Base-by-base conservation (phyloP, 352 stramenopile species). In the Blastocystis sp. region DNA sequence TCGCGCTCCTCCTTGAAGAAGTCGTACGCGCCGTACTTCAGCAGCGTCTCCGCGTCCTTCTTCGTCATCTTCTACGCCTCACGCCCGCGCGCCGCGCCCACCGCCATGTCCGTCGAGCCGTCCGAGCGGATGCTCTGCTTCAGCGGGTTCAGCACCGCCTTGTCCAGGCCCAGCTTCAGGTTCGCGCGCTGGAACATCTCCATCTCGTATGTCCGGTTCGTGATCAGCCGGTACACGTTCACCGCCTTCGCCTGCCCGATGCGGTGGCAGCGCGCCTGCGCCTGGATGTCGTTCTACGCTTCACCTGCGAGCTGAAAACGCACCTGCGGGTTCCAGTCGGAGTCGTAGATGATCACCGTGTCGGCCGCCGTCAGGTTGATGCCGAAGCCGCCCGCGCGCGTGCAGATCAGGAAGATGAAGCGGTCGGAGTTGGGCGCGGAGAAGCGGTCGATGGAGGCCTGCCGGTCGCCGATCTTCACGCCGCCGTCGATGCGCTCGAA, bases 401-500 rank as follows among this genome's bases (percentile, higher is more conserved):
- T 99, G 81, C 94, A 98, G 28, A 99, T 89, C 59, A 99, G 91
- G 92, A 99, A 99, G 74, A 96, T 94, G 89, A 98, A 98, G 34
- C 79, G 79, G 45, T 88, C 79, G 23, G 43, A 71, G 11, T 52
- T 52, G 4, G 92, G 89, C 45, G 91, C 91, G 71, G 91, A 94
- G 87, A 94, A 97, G 4, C 93, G 92, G 74, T 97, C 94, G 89
- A 98, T 97, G 0, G 94, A 93, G 17, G 92, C 92, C 91, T 99
- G 96, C 11, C 97, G 93, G 74, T 98, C 95, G 56, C 96, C 93
- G 53, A 96, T 96, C 28, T 95, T 98, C 80, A 99, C 98, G 62
- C 95, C 96, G 62, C 97, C 97, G 90, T 99, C 97, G 84, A 99
- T 98, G 14, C 97, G 93, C 88, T 98, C 96, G 91, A 93, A 98